A percentile compares a stretch with the other conserved stretches of the same genome.
These are phyloP conservation scores for Candida oleophila DNA, from an alignment of 805 yeast species.

Conservation along the genomic window DNA sequence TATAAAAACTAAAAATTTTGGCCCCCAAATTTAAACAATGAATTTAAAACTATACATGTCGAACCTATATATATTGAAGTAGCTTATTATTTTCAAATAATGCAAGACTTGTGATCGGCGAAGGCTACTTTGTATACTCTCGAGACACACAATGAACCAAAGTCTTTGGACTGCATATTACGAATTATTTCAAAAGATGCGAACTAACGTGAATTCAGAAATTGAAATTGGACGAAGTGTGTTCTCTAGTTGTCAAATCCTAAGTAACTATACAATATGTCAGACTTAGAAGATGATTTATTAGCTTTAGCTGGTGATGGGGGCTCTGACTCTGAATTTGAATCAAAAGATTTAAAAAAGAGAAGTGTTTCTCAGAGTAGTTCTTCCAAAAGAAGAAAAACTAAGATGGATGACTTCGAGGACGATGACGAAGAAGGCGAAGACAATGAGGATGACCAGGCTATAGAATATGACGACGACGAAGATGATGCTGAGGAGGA, in stretches of 20 bases:
- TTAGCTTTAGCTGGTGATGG: constrained; percentile 82
- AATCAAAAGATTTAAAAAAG: constrained; percentile 11
- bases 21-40: no score
- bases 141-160: neutral
- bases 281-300: constrained; percentile 90
- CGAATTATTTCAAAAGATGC: neutral
- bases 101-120: no score
- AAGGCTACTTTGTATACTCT: no score
- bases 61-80: no score
- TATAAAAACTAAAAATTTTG: no score
- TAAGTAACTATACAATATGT: constrained; percentile 42
- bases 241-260: neutral
- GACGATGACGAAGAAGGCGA: constrained; percentile 19
- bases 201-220: neutral
- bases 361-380: constrained; percentile 19
- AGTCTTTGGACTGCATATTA: neutral
- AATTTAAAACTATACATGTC: no score
- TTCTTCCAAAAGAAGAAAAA: constrained; percentile 31
- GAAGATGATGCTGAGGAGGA: constrained; percentile 33
- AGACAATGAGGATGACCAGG: constrained; percentile 18
- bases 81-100: no score
- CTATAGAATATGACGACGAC: constrained; percentile 27
- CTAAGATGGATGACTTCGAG: constrained; percentile 25
- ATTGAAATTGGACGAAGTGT: neutral
- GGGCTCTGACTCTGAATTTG: constrained; percentile 21